Percentiles rank a stretch among this genome's conserved stretches.
phyloP scores from a whole-genome alignment of 1,284 basidiomycete genomes.

The Cryptococcus sp. region DNA sequence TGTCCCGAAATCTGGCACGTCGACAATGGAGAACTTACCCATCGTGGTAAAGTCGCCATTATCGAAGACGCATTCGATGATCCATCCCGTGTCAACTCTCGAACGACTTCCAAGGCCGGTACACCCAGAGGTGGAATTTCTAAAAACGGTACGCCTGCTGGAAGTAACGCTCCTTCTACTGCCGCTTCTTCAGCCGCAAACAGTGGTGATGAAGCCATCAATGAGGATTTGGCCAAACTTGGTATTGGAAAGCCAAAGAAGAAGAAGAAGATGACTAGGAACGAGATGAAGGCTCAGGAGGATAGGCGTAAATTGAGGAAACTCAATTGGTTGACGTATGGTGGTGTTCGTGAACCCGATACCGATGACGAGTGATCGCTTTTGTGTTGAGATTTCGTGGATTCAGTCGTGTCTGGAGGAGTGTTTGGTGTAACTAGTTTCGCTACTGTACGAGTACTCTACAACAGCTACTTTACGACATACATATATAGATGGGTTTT shows the following conservation, averaged over 20 bases:
- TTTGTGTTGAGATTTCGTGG: too few species aligned
- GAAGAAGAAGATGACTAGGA: constrained; percentile 88
- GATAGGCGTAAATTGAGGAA: constrained; percentile 74
- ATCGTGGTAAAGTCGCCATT: constrained; percentile 79
- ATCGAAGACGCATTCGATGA: constrained; percentile 69
- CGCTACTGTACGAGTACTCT: too few species aligned
- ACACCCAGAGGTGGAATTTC: constrained; percentile 41
- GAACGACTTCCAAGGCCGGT: constrained; percentile 41
- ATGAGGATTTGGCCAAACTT: constrained; percentile 37
- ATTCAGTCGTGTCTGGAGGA: too few species aligned
- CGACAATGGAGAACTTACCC: constrained; percentile 61
- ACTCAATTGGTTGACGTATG: constrained; percentile 75
- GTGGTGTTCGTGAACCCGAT: constrained; percentile 54
- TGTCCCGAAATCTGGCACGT: constrained; percentile 61
- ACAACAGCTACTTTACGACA: too few species aligned
- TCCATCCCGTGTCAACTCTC: constrained; percentile 37
- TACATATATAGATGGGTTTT: too few species aligned
- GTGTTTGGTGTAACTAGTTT: too few species aligned
- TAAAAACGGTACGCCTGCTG: constrained; percentile 44
- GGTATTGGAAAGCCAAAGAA: constrained; percentile 55
- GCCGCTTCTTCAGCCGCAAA: constrained; percentile 37
- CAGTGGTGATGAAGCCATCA: constrained; percentile 46
- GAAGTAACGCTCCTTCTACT: constrained; percentile 32
- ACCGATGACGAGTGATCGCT: constrained; percentile 35
- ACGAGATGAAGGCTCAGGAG: constrained; percentile 82